Conservation (phyloP, 2,329 filamentous ascomycete genomes). For the Cytospora chrysosperma region DNA sequence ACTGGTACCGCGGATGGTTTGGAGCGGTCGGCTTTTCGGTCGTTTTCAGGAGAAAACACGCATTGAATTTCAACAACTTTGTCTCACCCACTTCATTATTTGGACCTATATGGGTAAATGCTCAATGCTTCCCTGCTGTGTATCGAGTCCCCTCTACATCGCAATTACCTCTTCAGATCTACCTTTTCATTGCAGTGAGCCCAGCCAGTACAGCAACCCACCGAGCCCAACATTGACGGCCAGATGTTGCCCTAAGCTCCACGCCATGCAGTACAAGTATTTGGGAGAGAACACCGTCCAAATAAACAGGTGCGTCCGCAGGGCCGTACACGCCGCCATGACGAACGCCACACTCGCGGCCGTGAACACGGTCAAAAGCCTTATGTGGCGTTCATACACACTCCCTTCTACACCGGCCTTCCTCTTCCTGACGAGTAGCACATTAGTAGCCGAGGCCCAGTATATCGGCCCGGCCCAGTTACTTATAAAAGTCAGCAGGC, state of each 20-base stretch:
- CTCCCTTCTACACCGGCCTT: constrained; percentile 26
- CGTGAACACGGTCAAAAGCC: constrained; percentile 68
- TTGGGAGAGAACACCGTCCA: constrained; percentile 99
- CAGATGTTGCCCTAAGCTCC: constrained; percentile 81
- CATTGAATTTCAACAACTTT: constrained; percentile 13
- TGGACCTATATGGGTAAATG: background rate
- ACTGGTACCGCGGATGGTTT: background rate
- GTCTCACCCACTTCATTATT: background rate
- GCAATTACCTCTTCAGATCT: constrained; percentile 6
- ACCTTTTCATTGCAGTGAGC: constrained; percentile 30
- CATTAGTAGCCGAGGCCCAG: constrained; percentile 70
- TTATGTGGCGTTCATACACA: constrained; percentile 53
- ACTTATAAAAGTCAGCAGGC: constrained; percentile 76
- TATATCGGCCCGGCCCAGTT: constrained; percentile 93
- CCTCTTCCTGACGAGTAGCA: constrained; percentile 51
- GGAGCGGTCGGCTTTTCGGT: background rate
- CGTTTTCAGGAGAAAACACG: constrained; percentile 12
- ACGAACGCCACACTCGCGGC: constrained; percentile 66
- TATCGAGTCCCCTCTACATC: background rate
- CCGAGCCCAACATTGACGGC: constrained; percentile 66
- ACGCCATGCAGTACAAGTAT: constrained; percentile 88
- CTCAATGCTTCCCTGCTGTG: background rate
- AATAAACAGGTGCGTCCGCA: constrained; percentile 91
- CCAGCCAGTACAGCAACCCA: constrained; percentile 56
- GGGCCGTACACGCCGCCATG: constrained; percentile 81